Base-by-base conservation (phyloP, 2,329 filamentous ascomycete species). In the Claviceps monticola region DNA sequence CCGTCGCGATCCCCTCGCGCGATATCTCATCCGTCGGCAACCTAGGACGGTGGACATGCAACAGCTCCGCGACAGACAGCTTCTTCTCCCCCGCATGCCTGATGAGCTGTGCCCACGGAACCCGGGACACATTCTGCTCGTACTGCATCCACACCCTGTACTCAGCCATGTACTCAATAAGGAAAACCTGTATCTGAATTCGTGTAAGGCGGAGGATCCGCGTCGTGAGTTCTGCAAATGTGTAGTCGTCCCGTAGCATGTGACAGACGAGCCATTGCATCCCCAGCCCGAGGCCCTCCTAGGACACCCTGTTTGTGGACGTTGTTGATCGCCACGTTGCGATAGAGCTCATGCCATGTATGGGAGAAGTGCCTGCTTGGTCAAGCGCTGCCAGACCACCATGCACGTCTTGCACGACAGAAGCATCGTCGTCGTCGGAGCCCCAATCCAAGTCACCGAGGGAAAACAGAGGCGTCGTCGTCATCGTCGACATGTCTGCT, bases 221-320 rank as follows among this genome's bases (percentile, higher is more conserved):
- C 16, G 51, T 51, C 11, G 50, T 49, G 3, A 56, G 53, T 21
- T 58, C 56, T 19, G 56, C 49, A 36, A 64, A 64, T 1, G 56
- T 51, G 29, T 59, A 44, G 2, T 47, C 52, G 7, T 55, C 47
- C 38, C 51, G 51, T 5, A 64, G 51, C 4, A 61, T 34, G 36
- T 58, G 56, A 38, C 64, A 47, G 3, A 64, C 59, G 14, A 57
- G 42, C 62, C 62, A 64, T 41, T 56, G 58, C 16, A 58, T 51
- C 0, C 62, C 61, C 45, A 57, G 55, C 6, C 52, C 49, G 14
- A 64, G 55, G 46, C 56, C 55, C 4, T 62, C 56, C 62, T 60
- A 64, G 19, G 46, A 53, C 23, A 48, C 29, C n/a, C 34, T 41
- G 4, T 37, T 16, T 9, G 45, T 13, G 26, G 44, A n/a, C 44